Evolutionary conservation across 176 grass and related monocot genomes (phyloP).

Genomic region (Lolium multiflorum): DNA sequence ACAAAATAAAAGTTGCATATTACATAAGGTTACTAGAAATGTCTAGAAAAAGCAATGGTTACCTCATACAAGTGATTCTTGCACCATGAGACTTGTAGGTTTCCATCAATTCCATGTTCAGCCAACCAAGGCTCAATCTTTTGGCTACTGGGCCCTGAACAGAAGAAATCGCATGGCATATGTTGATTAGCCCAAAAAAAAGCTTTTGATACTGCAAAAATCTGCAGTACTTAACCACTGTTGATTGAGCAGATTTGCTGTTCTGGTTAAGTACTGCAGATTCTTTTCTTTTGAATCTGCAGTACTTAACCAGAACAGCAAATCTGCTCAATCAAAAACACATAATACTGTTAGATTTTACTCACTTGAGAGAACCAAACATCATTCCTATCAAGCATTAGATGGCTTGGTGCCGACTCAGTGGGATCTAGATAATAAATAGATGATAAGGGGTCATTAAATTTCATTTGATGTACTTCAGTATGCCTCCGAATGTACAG

Average conservation of each 20-base stretch:
- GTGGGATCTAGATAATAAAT: constrained; percentile 20
- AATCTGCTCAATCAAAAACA: background rate
- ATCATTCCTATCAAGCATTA: constrained; percentile 64
- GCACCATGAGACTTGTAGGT: constrained; percentile 67
- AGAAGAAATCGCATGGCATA: constrained; percentile 43
- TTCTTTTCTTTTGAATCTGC: constrained; percentile 6
- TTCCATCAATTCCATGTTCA: constrained; percentile 39
- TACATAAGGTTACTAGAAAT: background rate
- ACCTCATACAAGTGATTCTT: constrained; percentile 89
- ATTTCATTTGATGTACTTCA: constrained; percentile 81
- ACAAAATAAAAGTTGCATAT: constrained; percentile 13
- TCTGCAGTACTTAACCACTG: constrained; percentile 18
- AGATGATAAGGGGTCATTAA: constrained; percentile 53
- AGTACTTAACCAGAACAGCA: constrained; percentile 27
- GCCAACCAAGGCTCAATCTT: constrained; percentile 45
- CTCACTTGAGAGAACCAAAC: constrained; percentile 70
- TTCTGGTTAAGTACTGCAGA: constrained; percentile 27
- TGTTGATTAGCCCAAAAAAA: constrained; percentile 30
- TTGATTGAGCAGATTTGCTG: background rate
- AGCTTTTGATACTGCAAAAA: constrained; percentile 17
- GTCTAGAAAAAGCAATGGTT: background rate
- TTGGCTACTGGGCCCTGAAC: constrained; percentile 61
- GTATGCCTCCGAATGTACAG: constrained; percentile 63
- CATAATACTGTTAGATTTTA: constrained; percentile 3
- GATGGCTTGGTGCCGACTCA: constrained; percentile 41